Base-by-base conservation (phyloP, 2,329 filamentous ascomycete genomes). In the Dothideomycetes sp. region DNA sequence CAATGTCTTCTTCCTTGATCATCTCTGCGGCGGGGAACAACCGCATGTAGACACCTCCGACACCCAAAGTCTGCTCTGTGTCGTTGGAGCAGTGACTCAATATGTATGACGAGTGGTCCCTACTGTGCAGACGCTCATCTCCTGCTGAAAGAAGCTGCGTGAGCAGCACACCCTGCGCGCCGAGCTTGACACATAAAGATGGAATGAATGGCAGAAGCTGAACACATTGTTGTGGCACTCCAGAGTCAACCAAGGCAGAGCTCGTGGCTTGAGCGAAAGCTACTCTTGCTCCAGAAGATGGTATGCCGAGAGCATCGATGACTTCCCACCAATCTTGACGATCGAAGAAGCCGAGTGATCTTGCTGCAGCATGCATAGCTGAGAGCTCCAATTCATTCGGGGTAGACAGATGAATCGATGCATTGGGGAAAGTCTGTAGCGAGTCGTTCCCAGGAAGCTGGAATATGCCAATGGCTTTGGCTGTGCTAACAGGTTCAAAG, bases 171-270 rank as follows among this genome's bases (percentile, higher is more conserved):
- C 88, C 88, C 30, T 77, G 62, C 1, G 65, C 61, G 0, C 91
- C 91, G 1, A 96, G 69, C 59, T 94, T 96, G 2, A 85, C 86
- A 31, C 94, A 63, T 19, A 96, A 75, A 3, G 76, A 84, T 0
- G 88, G 87, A 16, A 95, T 81, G 51, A 86, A 94, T 0, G 91
- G 91, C 1, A 95, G 72, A 15, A 98, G 73, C 52, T 91, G 84
- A 31, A 95, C 73, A 27, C 73, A 76, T 63, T 89, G 83, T 50
- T 93, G 81, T 0, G 89, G 86, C 10, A 94, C 74, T 1, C 89
- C 91, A 8, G 77, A 68, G 49, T 94, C 81, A 1, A 87, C 83
- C 38, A 95, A 66, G 3, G 70, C 67, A 0, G 63, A 53, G 2
- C 72, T 77, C 0, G 84, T 83, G n/a, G 87, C 65, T 4, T 72